Percentiles rank a stretch among this genome's conserved stretches.
Evolutionary conservation across 1,284 basidiomycete species (phyloP).

Genomic region (Cutaneotrichosporon sp.): DNA sequence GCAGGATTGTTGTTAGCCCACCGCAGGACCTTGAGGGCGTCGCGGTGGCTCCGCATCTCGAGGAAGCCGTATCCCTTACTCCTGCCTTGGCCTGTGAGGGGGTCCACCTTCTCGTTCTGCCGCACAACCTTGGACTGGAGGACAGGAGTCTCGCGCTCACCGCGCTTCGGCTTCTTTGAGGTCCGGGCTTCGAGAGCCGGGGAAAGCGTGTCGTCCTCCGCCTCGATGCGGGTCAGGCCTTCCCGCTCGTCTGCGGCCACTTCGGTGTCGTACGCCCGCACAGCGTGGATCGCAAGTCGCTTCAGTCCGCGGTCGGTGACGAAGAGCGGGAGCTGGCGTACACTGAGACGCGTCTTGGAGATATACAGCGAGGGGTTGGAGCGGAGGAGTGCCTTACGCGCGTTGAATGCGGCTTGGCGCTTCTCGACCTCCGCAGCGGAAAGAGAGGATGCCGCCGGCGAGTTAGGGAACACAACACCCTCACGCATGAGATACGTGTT

Average conservation of each 20-base stretch:
- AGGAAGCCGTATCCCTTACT: slow-evolving; percentile 95
- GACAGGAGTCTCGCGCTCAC: slow-evolving; percentile 57
- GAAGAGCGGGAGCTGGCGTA: slow-evolving; percentile 87
- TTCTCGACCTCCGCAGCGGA: slow-evolving; percentile 71
- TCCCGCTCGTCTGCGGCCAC: slow-evolving; percentile 62
- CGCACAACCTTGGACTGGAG: slow-evolving; percentile 85
- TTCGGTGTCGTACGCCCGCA: slow-evolving; percentile 73
- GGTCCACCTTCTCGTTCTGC: slow-evolving; percentile 72
- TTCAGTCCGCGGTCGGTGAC: slow-evolving; percentile 86
- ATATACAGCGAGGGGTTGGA: slow-evolving; percentile 92
- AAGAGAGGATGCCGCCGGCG: slow-evolving; percentile 67
- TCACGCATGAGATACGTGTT: slow-evolving; percentile 95
- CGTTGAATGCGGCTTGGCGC: slow-evolving; percentile 73
- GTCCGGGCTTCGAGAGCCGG: slow-evolving; percentile 46
- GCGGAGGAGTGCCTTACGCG: slow-evolving; percentile 70
- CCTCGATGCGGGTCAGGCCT: slow-evolving; percentile 68
- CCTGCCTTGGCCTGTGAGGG: slow-evolving; percentile 75
- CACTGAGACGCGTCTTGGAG: slow-evolving; percentile 85
- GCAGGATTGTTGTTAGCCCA: slow-evolving; percentile 88
- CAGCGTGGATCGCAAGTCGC: slow-evolving; percentile 74
- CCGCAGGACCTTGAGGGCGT: slow-evolving; percentile 82
- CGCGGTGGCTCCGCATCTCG: slow-evolving; percentile 79
- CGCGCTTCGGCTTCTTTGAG: slow-evolving; percentile 45
- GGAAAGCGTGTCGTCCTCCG: slow-evolving; percentile 51
- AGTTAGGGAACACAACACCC: slow-evolving; percentile 86